phyloP scores from a whole-genome alignment of 441 rosid species.

The Mallotus japonicus region DNA sequence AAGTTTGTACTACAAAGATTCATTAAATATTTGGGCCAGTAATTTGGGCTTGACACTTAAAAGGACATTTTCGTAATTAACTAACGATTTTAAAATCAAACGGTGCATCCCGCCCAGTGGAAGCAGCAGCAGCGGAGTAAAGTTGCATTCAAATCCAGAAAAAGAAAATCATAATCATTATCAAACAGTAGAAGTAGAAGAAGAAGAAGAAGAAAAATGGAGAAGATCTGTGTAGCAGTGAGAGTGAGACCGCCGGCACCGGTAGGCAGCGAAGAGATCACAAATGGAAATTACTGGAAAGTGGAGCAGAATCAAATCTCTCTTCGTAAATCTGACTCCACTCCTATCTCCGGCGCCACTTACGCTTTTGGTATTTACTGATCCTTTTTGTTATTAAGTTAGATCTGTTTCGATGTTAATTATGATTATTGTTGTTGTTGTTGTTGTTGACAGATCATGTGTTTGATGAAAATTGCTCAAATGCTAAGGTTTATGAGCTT shows the following conservation, averaged over 20 bases:
- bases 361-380: conserved; percentile 63
- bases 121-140: neutral
- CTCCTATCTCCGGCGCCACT: conserved; percentile 66
- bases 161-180: neutral
- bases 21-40: neutral
- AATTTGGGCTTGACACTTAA: neutral
- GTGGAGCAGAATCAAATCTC: conserved; percentile 74
- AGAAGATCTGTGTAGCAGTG: conserved; percentile 92
- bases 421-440: neutral
- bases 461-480: conserved; percentile 65
- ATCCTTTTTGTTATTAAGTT: neutral
- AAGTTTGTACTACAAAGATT: too few species aligned
- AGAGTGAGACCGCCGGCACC: conserved; percentile 54
- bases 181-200: neutral
- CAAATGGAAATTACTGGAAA: conserved; percentile 56
- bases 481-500: conserved; percentile 64
- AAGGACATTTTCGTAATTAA: neutral
- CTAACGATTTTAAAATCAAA: neutral
- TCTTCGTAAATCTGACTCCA: conserved; percentile 63
- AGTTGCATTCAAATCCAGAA: neutral
- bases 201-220: conserved; percentile 40
- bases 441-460: conserved; percentile 63
- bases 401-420: neutral
- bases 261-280: conserved; percentile 33
- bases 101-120: conserved; percentile 5